These are phyloP conservation scores for Eucalyptus viminalis DNA, from an alignment of 345 rosid genomes.

Conservation along the genomic window DNA sequence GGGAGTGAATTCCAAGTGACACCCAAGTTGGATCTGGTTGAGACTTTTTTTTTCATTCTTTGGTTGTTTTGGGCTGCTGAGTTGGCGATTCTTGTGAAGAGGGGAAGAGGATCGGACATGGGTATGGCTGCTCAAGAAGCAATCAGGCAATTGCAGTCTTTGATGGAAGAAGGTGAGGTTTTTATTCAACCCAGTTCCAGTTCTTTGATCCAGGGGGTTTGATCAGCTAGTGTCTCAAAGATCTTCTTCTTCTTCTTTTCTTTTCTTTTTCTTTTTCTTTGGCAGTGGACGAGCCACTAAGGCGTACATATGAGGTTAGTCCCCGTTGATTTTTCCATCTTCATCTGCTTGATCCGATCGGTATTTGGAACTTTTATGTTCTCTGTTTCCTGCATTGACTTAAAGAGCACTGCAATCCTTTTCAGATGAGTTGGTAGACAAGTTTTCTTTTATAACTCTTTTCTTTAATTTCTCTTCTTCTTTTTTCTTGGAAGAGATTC, in stretches of 20 bases:
- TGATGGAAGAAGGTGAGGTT: conserved; percentile 61
- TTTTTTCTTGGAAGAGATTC: neutral
- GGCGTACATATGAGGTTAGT: conserved; percentile 64
- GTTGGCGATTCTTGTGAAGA: neutral
- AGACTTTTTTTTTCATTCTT: neutral
- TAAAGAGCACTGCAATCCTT: neutral
- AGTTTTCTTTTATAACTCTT: neutral
- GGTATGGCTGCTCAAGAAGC: conserved; percentile 34
- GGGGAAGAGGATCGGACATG: neutral
- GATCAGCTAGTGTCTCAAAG: neutral
- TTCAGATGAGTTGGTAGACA: neutral
- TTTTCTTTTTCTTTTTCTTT: neutral
- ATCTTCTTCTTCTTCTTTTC: neutral
- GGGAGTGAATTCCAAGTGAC: neutral
- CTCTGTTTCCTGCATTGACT: neutral
- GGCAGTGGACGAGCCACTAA: conserved; percentile 61
- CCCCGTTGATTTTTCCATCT: neutral
- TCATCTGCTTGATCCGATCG: conserved; percentile 3
- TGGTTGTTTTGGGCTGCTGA: neutral
- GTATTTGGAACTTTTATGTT: neutral
- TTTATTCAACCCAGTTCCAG: neutral
- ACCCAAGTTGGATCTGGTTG: neutral
- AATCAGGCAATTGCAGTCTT: conserved; percentile 53
- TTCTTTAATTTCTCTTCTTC: neutral
- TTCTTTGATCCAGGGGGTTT: neutral